Percentiles rank a stretch among this genome's conserved stretches.
These are phyloP conservation scores for Phaeoacremonium minimum DNA, from an alignment of 2,329 filamentous ascomycete species.

Conservation along the genomic window DNA sequence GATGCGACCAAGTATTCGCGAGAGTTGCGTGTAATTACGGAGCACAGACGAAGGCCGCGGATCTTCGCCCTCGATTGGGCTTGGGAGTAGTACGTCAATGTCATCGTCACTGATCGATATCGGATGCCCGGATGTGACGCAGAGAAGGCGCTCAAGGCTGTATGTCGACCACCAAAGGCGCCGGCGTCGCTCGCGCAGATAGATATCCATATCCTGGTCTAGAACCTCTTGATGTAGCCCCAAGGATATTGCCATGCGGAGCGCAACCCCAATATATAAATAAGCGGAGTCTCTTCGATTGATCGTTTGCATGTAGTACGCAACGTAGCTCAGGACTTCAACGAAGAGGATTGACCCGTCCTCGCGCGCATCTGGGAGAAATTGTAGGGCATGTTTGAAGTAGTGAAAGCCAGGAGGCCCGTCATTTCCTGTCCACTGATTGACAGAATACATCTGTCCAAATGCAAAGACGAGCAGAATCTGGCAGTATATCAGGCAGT, in stretches of 20 bases:
- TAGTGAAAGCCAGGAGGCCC: conserved; percentile 47
- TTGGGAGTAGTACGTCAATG: conserved; percentile 31
- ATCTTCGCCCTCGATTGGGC: conserved; percentile 21
- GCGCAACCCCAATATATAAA: conserved; percentile 41
- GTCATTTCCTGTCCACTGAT: conserved; percentile 44
- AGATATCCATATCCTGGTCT: conserved; percentile 25
- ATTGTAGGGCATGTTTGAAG: conserved; percentile 41
- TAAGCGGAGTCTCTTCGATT: conserved; percentile 47
- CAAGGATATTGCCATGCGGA: conserved; percentile 49
- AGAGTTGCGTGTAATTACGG: conserved; percentile 40
- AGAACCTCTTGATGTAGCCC: conserved; percentile 43
- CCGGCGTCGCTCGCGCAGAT: conserved; percentile 37
- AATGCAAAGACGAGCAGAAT: conserved; percentile 44
- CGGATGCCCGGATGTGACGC: conserved; percentile 45
- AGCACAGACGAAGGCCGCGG: conserved; percentile 34
- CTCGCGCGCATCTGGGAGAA: conserved; percentile 45
- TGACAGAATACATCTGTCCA: conserved; percentile 48
- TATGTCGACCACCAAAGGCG: conserved; percentile 48
- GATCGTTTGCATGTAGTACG: conserved; percentile 49
- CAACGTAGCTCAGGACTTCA: conserved; percentile 43
- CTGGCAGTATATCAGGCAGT: conserved; percentile 42
- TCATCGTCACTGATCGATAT: conserved; percentile 47
- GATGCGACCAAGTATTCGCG: conserved; percentile 40
- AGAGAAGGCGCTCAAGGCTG: conserved; percentile 42
- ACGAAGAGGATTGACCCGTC: conserved; percentile 46